Evolutionary conservation across 2,329 filamentous ascomycete genomes (phyloP).

Genomic region (Colletotrichum sp.): DNA sequence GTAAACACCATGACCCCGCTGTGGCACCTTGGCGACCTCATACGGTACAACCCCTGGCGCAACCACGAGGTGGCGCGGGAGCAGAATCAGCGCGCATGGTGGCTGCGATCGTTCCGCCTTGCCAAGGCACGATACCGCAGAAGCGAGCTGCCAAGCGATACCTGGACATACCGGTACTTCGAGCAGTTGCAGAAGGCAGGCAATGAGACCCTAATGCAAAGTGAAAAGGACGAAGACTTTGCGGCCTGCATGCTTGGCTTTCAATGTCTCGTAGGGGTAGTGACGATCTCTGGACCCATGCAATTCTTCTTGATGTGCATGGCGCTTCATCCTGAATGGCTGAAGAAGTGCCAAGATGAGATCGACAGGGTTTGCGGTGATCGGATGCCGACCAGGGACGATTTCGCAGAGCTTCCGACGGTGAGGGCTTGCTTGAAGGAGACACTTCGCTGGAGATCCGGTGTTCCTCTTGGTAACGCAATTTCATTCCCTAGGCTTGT

Average conservation of each 20-base stretch:
- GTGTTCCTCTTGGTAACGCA: slow-evolving; percentile 53
- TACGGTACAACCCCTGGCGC: slow-evolving; percentile 52
- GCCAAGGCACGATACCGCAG: slow-evolving; percentile 45
- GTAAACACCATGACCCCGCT: slow-evolving; percentile 56
- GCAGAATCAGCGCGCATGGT: slow-evolving; percentile 49
- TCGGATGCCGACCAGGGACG: slow-evolving; percentile 54
- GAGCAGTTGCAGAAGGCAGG: slow-evolving; percentile 44
- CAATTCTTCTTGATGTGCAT: slow-evolving; percentile 60
- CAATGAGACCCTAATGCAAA: slow-evolving; percentile 44
- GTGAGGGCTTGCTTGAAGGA: slow-evolving; percentile 63
- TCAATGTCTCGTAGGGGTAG: slow-evolving; percentile 55
- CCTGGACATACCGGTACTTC: slow-evolving; percentile 55
- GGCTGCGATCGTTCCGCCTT: slow-evolving; percentile 45
- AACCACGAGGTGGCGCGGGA: slow-evolving; percentile 49
- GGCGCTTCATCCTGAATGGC: slow-evolving; percentile 58
- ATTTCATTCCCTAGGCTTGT: neutral
- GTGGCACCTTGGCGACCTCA: slow-evolving; percentile 46
- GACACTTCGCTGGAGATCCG: slow-evolving; percentile 62
- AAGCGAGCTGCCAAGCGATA: slow-evolving; percentile 47
- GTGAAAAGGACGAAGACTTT: slow-evolving; percentile 47
- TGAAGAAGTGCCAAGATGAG: slow-evolving; percentile 59
- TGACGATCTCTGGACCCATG: slow-evolving; percentile 54
- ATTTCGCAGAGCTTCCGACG: slow-evolving; percentile 56
- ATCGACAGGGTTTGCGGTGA: slow-evolving; percentile 61
- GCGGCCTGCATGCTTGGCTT: slow-evolving; percentile 58